Conservation (phyloP, 805 yeast genomes). For the Henningerozyma blattae region DNA sequence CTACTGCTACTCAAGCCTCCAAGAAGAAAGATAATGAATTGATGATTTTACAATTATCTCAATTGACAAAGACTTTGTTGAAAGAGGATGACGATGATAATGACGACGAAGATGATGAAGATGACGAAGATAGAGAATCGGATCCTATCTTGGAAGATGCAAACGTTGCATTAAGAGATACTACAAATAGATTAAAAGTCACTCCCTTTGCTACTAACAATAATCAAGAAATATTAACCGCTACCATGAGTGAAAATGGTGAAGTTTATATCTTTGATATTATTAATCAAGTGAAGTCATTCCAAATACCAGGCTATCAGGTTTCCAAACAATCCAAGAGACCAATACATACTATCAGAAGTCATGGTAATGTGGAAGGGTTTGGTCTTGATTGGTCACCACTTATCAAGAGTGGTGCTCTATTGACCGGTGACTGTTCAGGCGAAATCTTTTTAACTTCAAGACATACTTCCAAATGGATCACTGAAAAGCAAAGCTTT, state of each 20-base stretch:
- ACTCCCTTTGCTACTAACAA: conserved; percentile 63
- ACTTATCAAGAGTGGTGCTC: conserved; percentile 59
- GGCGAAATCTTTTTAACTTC: conserved; percentile 75
- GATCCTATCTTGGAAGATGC: conserved; percentile 88
- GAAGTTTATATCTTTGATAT: conserved; percentile 80
- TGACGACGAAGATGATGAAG: conserved; percentile 60
- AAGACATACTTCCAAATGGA: conserved; percentile 70
- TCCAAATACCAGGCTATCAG: conserved; percentile 77
- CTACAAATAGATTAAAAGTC: conserved; percentile 82
- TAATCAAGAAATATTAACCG: conserved; percentile 67
- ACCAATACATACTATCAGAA: conserved; percentile 70
- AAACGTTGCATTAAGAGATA: conserved; percentile 59
- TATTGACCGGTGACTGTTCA: conserved; percentile 78
- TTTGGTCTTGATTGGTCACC: conserved; percentile 98
- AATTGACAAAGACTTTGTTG: conserved; percentile 76
- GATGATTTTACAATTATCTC: conserved; percentile 69
- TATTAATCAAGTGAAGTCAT: conserved; percentile 65
- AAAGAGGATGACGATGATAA: conserved; percentile 70
- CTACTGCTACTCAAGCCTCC: conserved; percentile 91
- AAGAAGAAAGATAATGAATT: conserved; percentile 81
- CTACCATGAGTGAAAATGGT: conserved; percentile 82
- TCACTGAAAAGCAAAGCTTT: conserved; percentile 75
- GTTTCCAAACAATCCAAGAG: conserved; percentile 67
- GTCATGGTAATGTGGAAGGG: conserved; percentile 94
- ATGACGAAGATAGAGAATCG: conserved; percentile 55